phyloP scores from a whole-genome alignment of 2,329 filamentous ascomycete genomes.

The Aspergillus pseudonomiae region DNA sequence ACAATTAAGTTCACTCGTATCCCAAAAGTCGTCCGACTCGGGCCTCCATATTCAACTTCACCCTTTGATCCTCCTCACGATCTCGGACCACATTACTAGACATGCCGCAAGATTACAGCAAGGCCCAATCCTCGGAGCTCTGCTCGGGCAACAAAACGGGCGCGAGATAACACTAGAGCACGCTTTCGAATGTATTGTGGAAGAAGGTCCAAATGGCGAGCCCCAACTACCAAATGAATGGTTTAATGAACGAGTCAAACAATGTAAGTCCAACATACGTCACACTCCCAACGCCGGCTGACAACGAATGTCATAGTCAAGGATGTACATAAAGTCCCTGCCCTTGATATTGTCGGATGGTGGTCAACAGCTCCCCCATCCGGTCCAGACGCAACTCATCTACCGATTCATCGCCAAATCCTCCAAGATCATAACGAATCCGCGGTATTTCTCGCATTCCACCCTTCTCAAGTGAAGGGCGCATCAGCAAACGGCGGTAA shows the following conservation, averaged over 20 bases:
- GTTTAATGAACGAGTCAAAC: constrained; percentile 78
- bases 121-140: constrained; percentile 79
- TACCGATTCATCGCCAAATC: constrained; percentile 78
- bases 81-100: constrained; percentile 94
- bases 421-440: constrained; percentile 78
- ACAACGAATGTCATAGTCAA: constrained; percentile 64
- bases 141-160: constrained; percentile 91
- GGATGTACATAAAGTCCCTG: constrained; percentile 81
- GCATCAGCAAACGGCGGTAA: constrained; percentile 69
- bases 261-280: constrained; percentile 64
- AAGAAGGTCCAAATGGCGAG: constrained; percentile 55
- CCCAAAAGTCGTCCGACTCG: constrained; percentile 70
- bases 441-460: constrained; percentile 84
- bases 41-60: constrained; percentile 82
- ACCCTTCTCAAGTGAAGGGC: constrained; percentile 62
- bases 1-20: constrained; percentile 62
- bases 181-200: constrained; percentile 79
- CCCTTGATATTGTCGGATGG: constrained; percentile 88
- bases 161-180: constrained; percentile 89
- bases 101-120: constrained; percentile 76
- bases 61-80: constrained; percentile 90
- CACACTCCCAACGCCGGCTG: constrained; percentile 3
- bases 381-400: constrained; percentile 68
- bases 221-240: constrained; percentile 68
- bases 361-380: constrained; percentile 75